Evolutionary conservation across 108 stramenopile species (phyloP).

Genomic region (Craspedostauros australis): DNA sequence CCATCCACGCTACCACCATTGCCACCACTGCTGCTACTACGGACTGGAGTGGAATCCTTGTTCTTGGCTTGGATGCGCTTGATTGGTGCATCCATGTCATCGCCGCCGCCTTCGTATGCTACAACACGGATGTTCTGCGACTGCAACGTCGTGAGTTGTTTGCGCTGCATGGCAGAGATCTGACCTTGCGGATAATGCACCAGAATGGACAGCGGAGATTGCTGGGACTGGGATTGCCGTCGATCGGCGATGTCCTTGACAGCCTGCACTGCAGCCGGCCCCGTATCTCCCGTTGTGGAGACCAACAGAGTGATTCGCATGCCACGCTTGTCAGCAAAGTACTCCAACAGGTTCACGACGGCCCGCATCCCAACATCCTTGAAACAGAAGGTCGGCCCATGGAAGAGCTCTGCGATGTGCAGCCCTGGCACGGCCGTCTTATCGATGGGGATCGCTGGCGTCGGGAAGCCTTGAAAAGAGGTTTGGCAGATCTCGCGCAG

Average conservation of each 20-base stretch:
- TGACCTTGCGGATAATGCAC: slow-evolving; percentile 84
- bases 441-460: slow-evolving; percentile 25
- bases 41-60: slow-evolving; percentile 6
- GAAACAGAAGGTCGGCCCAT: slow-evolving; percentile 90
- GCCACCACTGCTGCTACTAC: not conserved
- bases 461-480: slow-evolving; percentile 38
- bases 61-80: slow-evolving; percentile 42
- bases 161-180: slow-evolving; percentile 79
- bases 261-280: slow-evolving; percentile 86
- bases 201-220: slow-evolving; percentile 53
- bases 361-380: slow-evolving; percentile 86
- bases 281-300: slow-evolving; percentile 87
- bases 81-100: slow-evolving; percentile 90
- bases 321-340: slow-evolving; percentile 53
- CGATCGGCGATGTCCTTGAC: slow-evolving; percentile 44
- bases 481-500: slow-evolving; percentile 35
- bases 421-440: slow-evolving; percentile 17
- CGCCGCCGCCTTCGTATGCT: slow-evolving; percentile 81
- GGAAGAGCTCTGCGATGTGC: slow-evolving; percentile 81
- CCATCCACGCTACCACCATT: too few relatives aligned
- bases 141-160: slow-evolving; percentile 67
- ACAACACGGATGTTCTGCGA: slow-evolving; percentile 49
- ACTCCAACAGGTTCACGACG: slow-evolving; percentile 49
- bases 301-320: slow-evolving; percentile 57
- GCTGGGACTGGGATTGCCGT: slow-evolving; percentile 27